Evolutionary conservation across 371 early-diverging fungal genomes (phyloP).

Genomic region (Syncephalastrum racemosum): DNA sequence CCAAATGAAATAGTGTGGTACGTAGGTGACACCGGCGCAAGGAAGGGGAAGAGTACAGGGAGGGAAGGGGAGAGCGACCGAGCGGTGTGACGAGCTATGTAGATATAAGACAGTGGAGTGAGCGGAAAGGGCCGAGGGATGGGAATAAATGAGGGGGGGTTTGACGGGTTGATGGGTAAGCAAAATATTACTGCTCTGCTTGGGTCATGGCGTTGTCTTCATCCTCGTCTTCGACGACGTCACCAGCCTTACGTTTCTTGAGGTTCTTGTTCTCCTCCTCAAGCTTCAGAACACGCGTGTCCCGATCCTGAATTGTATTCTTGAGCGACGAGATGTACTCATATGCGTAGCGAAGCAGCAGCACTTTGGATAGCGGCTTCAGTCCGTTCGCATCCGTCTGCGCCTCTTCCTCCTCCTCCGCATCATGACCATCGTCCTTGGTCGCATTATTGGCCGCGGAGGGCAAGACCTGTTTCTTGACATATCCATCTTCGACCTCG

Average conservation of each 20-base stretch:
- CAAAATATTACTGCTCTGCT: no score
- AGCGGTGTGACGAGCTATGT: no score
- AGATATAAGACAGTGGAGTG: no score
- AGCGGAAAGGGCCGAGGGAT: no score
- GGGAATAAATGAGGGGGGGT: no score
- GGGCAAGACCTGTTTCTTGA: constrained; percentile 22
- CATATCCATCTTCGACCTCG: constrained; percentile 68
- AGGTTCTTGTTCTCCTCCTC: constrained; percentile 7
- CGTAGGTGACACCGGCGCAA: no score
- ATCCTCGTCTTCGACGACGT: no score
- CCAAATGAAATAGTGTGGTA: no score
- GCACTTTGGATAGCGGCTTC: constrained; percentile 51
- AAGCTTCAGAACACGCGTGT: constrained; percentile 15
- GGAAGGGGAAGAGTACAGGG: no score
- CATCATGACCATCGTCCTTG: constrained; percentile 6
- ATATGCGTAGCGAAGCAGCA: constrained; percentile 51
- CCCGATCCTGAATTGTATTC: constrained; percentile 25
- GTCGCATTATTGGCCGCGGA: not conserved
- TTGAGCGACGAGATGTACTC: constrained; percentile 60
- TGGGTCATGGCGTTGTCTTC: no score
- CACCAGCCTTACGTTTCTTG: not conserved
- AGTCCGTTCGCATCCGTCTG: constrained; percentile 9
- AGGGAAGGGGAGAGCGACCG: no score
- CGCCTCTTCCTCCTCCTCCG: constrained; percentile 8
- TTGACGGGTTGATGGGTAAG: no score